Percentiles rank a stretch among this genome's conserved stretches.
These are phyloP conservation scores for Chlorella variabilis DNA, from an alignment of 163 green algal genomes.

Conservation along the genomic window DNA sequence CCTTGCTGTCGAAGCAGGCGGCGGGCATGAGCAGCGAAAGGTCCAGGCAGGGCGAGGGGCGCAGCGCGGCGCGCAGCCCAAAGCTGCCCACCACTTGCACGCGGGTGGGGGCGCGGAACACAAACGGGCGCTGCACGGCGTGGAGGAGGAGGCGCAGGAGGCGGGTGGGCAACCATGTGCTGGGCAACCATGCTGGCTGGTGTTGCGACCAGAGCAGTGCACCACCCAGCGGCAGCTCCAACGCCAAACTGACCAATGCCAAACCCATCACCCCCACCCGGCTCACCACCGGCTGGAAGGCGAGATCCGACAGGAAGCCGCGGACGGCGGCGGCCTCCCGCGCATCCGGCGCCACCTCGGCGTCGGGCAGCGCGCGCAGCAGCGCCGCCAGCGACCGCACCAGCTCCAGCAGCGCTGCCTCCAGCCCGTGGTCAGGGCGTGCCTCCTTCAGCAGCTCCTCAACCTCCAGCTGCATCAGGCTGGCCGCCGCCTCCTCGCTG, in stretches of 20 bases:
- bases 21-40: conserved; percentile 70
- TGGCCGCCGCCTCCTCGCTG: conserved; percentile 39
- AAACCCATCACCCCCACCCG: too few species aligned
- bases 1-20: conserved; percentile 72
- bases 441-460: conserved; percentile 46
- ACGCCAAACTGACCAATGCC: too few species aligned
- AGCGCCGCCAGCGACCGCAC: conserved; percentile 33
- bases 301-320: conserved; percentile 42
- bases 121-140: conserved; percentile 39
- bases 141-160: not conserved
- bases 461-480: conserved; percentile 48
- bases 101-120: conserved; percentile 44
- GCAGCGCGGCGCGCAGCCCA: conserved; percentile 7
- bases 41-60: conserved; percentile 47
- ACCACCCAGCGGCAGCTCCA: not conserved
- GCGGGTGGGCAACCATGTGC: not conserved
- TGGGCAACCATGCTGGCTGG: not conserved
- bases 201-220: too few species aligned
- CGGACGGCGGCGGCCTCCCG: not conserved
- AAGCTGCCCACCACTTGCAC: conserved; percentile 59
- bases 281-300: conserved; percentile 27
- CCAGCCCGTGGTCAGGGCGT: not conserved
- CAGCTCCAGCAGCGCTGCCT: conserved; percentile 29
- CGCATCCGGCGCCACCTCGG: conserved; percentile 24
- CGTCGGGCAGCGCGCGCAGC: conserved; percentile 44